Evolutionary conservation across 805 yeast genomes (phyloP).

Genomic region (Schizosaccharomyces lindneri): DNA sequence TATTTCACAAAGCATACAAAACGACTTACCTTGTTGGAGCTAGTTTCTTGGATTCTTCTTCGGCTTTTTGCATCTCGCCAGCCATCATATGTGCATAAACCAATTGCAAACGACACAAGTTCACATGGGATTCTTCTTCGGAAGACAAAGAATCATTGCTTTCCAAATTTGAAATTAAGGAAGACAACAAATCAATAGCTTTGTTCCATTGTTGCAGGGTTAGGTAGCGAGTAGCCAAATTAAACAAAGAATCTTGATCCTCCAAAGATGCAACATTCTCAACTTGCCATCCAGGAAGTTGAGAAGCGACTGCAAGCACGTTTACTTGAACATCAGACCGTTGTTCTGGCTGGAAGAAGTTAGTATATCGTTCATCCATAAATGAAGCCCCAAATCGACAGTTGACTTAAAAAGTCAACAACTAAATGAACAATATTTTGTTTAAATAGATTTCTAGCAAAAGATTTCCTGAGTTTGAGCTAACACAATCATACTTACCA

Average conservation of each 20-base stretch:
- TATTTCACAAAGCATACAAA: neutral
- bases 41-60: neutral
- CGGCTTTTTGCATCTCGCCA: neutral
- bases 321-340: neutral
- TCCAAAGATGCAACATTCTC: neutral
- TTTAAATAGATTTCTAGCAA: no score
- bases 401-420: no score
- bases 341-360: neutral
- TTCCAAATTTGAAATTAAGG: neutral
- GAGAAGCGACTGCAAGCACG: neutral
- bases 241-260: neutral
- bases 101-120: neutral
- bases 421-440: no score
- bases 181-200: neutral
- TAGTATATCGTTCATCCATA: neutral
- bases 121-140: neutral
- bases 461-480: no score
- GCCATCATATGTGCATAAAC: neutral
- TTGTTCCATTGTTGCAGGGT: neutral
- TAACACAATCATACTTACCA: neutral
- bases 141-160: neutral
- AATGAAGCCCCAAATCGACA: no score
- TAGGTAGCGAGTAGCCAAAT: neutral
- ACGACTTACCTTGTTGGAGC: neutral
- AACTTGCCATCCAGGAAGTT: neutral